Percentiles rank a stretch among this genome's conserved stretches.
Evolutionary conservation across 78 protist species (phyloP).

Genomic region (Tieghemostelium lacteum): DNA sequence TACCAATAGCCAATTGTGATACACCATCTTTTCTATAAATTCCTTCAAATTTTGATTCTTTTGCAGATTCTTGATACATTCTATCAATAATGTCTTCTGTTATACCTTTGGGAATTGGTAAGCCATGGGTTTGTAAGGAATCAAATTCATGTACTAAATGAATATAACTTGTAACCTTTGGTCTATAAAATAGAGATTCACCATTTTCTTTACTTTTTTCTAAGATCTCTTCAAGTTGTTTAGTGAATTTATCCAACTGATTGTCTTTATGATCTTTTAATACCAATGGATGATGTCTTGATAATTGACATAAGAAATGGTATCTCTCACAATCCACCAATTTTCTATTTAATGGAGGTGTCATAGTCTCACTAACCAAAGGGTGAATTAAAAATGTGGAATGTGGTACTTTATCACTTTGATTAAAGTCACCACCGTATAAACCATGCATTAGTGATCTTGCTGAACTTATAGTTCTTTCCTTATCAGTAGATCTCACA

Average conservation of each 20-base stretch:
- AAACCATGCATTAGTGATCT: slow-evolving; percentile 74
- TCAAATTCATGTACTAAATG: slow-evolving; percentile 56
- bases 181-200: slow-evolving; percentile 39
- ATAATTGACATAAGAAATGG: slow-evolving; percentile 11
- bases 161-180: slow-evolving; percentile 5
- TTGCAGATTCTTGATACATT: slow-evolving; percentile 61
- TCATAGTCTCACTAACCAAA: slow-evolving; percentile 37
- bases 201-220: slow-evolving; percentile 28
- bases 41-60: slow-evolving; percentile 15
- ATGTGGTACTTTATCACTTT: slow-evolving; percentile 42
- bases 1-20: slow-evolving; percentile 27
- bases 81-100: slow-evolving; percentile 37
- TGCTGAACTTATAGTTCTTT: slow-evolving; percentile 49
- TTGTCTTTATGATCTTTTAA: slow-evolving; percentile 28
- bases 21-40: slow-evolving; percentile 38
- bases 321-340: slow-evolving; percentile 8
- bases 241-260: slow-evolving; percentile 5
- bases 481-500: slow-evolving; percentile 43
- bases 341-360: slow-evolving; percentile 37
- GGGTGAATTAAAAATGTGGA: slow-evolving; percentile 12
- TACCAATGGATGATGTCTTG: slow-evolving; percentile 34
- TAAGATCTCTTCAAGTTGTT: slow-evolving; percentile 13
- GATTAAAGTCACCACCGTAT: slow-evolving; percentile 70
- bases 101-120: slow-evolving; percentile 63
- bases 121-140: slow-evolving; percentile 43